Evolutionary conservation across 331 rosid species (phyloP), one percentile per base, ranked within the genome.

Genomic region (Quercus tomentella): DNA sequence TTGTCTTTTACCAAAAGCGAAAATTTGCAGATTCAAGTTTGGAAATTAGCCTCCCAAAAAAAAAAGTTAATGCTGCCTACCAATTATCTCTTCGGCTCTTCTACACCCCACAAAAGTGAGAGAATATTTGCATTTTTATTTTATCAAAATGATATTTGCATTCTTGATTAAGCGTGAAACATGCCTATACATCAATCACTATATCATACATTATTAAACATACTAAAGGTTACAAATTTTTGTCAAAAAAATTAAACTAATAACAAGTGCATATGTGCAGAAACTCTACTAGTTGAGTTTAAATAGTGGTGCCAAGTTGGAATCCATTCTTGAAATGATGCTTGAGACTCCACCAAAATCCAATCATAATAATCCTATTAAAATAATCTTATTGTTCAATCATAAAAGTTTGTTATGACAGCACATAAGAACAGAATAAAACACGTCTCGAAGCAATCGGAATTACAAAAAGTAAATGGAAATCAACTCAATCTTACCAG

Each of bases 401-500:
- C 72, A 76, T 11, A 72, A 77, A 81, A 54, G 56, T 56, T 25
- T 16, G 49, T 26, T 75, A 69, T 28, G 4, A 54, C 66, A 28
- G 41, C 70, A 45, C 17, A 60, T 62, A 76, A 79, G 73, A 63
- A 11, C 67, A 83, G 35, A 84, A 63, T 63, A 37, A 63, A 63
- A 16, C 37, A 33, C 7, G 4, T 30, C 20, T 7, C 3, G 4
- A 63, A 43, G 31, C 17, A 22, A 41, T 49, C 80, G 65, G 58
- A 55, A 41, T 30, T 75, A 77, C 37, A 58, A 21, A 72, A 66
- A 52, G 49, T 51, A 54, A 76, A 70, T 9, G 63, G 68, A 16
- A 70, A 66, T 62, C 70, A 60, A 72, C 74, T 70, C 45, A 83
- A 23, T 17, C 80, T 56, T 75, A 74, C 86, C 78, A 70, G 67